These are phyloP conservation scores for Cyberlindnera nakhonratchasimensis DNA, from an alignment of 805 yeast species.

Conservation along the genomic window DNA sequence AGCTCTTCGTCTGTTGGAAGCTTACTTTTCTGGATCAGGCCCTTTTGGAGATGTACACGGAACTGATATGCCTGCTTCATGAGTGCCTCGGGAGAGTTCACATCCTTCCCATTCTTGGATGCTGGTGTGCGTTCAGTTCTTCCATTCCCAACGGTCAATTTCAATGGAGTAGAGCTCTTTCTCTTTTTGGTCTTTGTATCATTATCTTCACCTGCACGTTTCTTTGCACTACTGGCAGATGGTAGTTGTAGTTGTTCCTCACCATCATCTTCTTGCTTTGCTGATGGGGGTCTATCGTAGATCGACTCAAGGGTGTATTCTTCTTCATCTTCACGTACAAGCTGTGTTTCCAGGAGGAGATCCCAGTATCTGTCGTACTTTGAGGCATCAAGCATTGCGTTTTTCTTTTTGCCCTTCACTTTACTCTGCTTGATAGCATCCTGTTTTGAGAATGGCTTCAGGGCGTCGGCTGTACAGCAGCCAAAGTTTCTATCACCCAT, in stretches of 20 bases:
- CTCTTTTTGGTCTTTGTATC: neutral
- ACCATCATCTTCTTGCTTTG: neutral
- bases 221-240: neutral
- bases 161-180: neutral
- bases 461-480: neutral
- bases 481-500: conserved; percentile 11
- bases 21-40: conserved; percentile 42
- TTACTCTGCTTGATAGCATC: neutral
- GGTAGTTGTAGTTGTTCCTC: neutral
- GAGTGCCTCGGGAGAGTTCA: conserved; percentile 4
- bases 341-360: neutral
- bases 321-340: neutral
- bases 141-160: neutral
- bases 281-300: neutral
- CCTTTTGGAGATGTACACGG: conserved; percentile 45
- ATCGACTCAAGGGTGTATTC: neutral
- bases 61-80: conserved; percentile 26
- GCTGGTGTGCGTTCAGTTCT: neutral
- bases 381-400: conserved; percentile 1
- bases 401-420: neutral
- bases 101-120: conserved; percentile 1
- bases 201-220: neutral
- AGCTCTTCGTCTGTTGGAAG: conserved; percentile 40
- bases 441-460: neutral
- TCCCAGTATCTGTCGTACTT: conserved; percentile 6